Conservation (phyloP, 306 rosid genomes). For the Adenanthera pavonina region DNA sequence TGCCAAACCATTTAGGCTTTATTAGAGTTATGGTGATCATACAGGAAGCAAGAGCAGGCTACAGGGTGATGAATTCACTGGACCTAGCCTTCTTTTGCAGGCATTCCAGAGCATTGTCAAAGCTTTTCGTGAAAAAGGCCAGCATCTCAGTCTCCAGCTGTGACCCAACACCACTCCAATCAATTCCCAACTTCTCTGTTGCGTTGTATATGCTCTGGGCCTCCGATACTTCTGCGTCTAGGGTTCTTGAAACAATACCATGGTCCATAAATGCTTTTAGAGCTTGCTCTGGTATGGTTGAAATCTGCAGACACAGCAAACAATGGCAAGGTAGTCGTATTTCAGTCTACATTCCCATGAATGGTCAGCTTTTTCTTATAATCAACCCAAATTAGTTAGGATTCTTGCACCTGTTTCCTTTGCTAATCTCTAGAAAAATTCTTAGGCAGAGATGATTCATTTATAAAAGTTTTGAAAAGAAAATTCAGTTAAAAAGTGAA, state of each 20-base stretch:
- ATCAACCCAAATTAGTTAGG: background rate
- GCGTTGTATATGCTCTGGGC: slow-evolving; percentile 76
- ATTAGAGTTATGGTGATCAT: slow-evolving; percentile 14
- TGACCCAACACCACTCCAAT: slow-evolving; percentile 75
- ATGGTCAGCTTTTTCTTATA: slow-evolving; percentile 7
- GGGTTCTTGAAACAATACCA: slow-evolving; percentile 76
- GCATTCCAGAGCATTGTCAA: slow-evolving; percentile 7
- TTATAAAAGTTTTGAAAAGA: background rate
- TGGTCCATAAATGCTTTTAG: slow-evolving; percentile 84
- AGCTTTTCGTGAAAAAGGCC: slow-evolving; percentile 23
- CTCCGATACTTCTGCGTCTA: slow-evolving; percentile 73
- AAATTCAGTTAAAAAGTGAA: background rate
- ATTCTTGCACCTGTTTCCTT: background rate
- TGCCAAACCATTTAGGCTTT: slow-evolving; percentile 15
- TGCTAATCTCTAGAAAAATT: background rate
- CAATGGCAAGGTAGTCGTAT: background rate
- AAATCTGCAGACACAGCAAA: slow-evolving; percentile 59
- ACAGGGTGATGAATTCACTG: slow-evolving; percentile 29
- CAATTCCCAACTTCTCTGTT: slow-evolving; percentile 80
- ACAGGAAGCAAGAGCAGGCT: slow-evolving; percentile 4
- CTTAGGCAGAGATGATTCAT: background rate
- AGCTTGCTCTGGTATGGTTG: slow-evolving; percentile 87
- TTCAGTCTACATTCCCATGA: slow-evolving; percentile 12
- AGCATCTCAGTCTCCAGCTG: slow-evolving; percentile 55
- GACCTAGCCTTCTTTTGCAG: slow-evolving; percentile 1